These are phyloP conservation scores for Selenicereus undatus DNA, from an alignment of 148 eudicot species.

Conservation along the genomic window DNA sequence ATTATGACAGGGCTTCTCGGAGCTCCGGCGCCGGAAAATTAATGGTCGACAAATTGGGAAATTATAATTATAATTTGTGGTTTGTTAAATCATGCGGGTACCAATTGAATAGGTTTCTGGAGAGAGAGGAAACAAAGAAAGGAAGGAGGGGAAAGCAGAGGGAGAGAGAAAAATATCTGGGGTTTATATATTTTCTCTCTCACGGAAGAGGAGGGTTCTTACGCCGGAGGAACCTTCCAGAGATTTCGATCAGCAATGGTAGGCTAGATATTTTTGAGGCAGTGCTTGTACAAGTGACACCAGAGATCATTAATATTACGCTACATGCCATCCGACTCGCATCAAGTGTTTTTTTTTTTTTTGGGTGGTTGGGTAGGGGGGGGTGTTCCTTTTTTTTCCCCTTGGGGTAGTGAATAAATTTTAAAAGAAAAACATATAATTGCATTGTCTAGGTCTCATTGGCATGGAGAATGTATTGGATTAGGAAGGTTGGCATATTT, in stretches of 20 bases:
- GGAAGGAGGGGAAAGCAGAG: neutral
- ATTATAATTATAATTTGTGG: neutral
- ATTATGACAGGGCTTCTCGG: no score
- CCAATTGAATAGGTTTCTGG: neutral
- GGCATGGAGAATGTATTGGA: no score
- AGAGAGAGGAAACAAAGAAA: neutral
- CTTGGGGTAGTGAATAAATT: no score
- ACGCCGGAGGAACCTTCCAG: conserved; percentile 28
- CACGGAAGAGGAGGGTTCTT: neutral
- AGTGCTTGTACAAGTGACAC: neutral
- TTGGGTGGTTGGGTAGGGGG: no score
- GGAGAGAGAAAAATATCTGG: conserved; percentile 21
- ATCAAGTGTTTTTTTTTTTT: no score
- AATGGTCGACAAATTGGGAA: no score
- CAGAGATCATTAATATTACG: conserved; percentile 16
- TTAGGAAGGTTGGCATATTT: no score
- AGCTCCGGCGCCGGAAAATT: neutral
- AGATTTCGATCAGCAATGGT: neutral
- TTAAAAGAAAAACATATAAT: no score
- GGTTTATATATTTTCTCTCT: neutral
- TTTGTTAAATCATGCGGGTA: neutral
- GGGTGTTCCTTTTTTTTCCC: no score
- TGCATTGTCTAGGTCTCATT: no score
- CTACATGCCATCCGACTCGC: conserved; percentile 6
- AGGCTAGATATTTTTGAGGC: conserved; percentile 21